Conservation (phyloP, 1,139 yeast genomes). For the Zygosaccharomyces sapae region DNA sequence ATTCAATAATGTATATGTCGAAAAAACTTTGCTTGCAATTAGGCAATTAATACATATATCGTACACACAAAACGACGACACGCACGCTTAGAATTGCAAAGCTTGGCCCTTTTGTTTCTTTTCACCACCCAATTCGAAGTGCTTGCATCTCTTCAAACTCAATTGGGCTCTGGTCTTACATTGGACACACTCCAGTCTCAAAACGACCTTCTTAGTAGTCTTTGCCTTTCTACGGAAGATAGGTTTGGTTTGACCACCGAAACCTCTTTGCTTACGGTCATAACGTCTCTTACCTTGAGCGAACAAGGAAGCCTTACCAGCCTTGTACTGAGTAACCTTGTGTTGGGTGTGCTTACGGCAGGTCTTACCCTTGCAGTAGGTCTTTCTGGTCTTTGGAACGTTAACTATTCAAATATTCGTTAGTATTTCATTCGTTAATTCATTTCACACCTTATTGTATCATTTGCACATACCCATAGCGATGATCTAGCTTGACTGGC, state of each 20-base stretch:
- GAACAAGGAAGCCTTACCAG: constrained; percentile 98
- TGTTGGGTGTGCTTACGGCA: constrained; percentile 99
- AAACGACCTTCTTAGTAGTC: constrained; percentile 99
- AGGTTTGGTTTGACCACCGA: constrained; percentile 99
- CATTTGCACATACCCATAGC: constrained; percentile 2
- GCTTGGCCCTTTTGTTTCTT: constrained; percentile 99
- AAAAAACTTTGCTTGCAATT: constrained; percentile 5
- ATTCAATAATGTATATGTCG: neutral
- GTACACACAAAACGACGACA: constrained; percentile 6
- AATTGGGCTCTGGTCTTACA: constrained; percentile 99
- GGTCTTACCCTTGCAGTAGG: constrained; percentile 99
- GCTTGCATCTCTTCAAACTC: constrained; percentile 99
- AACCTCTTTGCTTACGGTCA: constrained; percentile 99
- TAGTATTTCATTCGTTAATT: neutral
- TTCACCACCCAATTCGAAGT: constrained; percentile 99
- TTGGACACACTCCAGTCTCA: constrained; percentile 97
- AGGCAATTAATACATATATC: constrained; percentile 7
- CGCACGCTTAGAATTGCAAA: constrained; percentile 70
- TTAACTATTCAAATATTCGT: constrained; percentile 54
- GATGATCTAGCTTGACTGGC: constrained; percentile 1
- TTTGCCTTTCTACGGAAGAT: constrained; percentile 99
- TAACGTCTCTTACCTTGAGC: constrained; percentile 99
- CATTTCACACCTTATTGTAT: neutral
- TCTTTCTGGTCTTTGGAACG: constrained; percentile 99
- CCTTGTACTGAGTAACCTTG: constrained; percentile 99